Base-by-base conservation (phyloP, 176 grass and related monocot species). In the Avena sativa region DNA sequence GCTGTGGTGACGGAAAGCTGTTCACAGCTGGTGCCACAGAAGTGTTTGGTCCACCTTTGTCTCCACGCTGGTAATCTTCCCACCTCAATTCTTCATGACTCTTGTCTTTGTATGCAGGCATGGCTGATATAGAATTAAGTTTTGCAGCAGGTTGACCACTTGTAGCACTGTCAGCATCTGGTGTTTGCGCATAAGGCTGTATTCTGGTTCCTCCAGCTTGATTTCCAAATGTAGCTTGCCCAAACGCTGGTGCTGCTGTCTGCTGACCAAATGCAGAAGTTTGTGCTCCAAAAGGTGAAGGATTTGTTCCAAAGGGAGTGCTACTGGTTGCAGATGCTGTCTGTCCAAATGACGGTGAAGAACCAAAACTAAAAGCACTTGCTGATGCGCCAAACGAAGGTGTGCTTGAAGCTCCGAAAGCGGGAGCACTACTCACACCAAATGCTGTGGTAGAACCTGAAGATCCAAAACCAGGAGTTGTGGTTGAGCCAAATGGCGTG, bases 31-130 rank as follows among this genome's bases (percentile, higher is more conserved):
- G 74, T 58, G 87, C 63, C 83, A 80, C 92, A 62, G 92, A 93
- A 78, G 92, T 65, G 59, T 88, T 96, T 9, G 94, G 94, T 84
- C 94, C 94, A 86, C 94, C 94, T 89, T 94, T 97, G 50, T 97
- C 94, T 86, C 94, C 92, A 51, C 90, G 94, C 71, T 97, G 94
- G 87, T 97, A 97, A 81, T 97, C 94, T 74, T 97, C 94, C 92
- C 94, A 97, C 87, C 94, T 91, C 85, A 98, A 63, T 76, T 98
- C 96, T 88, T 98, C 96, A 85, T 98, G 96, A 88, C 96, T 94
- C 93, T 95, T 98, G 20, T 89, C 87, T 92, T 98, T 98, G 85
- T 98, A 94, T 83, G 81, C 92, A 85, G 92, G 86, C 93, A 98
- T 98, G n/a, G 96, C 96, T 51, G 92, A 94, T 89, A 98, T 98